A percentile compares a stretch with the other conserved stretches of the same genome.
These are phyloP conservation scores for Penicillium pancosmium DNA, from an alignment of 495 filamentous ascomycete species.

Conservation along the genomic window DNA sequence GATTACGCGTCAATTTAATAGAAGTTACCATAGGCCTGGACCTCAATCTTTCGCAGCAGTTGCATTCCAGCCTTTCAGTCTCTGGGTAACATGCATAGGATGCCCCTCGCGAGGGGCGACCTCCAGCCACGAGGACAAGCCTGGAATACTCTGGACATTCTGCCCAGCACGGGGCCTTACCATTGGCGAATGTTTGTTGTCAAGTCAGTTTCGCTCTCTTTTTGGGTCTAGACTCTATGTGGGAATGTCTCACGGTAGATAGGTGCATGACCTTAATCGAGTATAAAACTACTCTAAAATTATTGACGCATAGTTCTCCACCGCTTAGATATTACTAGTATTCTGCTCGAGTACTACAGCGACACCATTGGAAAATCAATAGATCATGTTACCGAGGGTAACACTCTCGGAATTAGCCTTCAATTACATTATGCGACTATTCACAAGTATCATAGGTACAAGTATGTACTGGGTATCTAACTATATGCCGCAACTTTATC, in stretches of 20 bases:
- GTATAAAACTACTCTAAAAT: background rate
- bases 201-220: background rate
- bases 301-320: background rate
- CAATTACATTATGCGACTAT: background rate
- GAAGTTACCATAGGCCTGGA: background rate
- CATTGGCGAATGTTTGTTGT: background rate
- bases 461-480: slow-evolving; percentile 1
- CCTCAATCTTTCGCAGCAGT: slow-evolving; percentile 5
- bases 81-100: slow-evolving; percentile 11
- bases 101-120: slow-evolving; percentile 8
- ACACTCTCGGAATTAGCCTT: background rate
- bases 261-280: background rate
- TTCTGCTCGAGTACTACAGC: too few relatives aligned
- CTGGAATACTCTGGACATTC: background rate
- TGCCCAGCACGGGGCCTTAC: slow-evolving; percentile 2
- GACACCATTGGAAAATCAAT: too few relatives aligned
- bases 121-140: slow-evolving; percentile 5
- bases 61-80: slow-evolving; percentile 16
- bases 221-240: background rate
- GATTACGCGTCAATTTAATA: background rate
- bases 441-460: background rate
- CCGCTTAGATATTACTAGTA: too few relatives aligned
- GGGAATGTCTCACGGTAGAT: background rate
- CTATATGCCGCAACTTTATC: background rate
- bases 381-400: background rate